These are phyloP conservation scores for Aspergillus fructus DNA, from an alignment of 2,329 filamentous ascomycete genomes.

Conservation along the genomic window DNA sequence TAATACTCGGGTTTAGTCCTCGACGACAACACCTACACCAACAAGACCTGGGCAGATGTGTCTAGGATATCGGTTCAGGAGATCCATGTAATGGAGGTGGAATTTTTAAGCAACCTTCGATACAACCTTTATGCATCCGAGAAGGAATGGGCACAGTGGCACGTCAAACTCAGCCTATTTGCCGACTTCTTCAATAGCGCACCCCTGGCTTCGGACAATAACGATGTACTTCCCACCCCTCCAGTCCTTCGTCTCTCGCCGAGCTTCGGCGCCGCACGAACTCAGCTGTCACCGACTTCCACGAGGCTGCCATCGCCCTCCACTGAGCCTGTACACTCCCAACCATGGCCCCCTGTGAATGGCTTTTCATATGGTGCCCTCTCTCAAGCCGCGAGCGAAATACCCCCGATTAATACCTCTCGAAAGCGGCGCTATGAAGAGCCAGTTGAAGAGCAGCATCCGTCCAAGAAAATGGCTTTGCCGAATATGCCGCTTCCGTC, in stretches of 20 bases:
- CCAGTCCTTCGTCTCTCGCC: constrained; percentile 36
- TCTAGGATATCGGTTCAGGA: constrained; percentile 91
- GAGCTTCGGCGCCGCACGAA: constrained; percentile 33
- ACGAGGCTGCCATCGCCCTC: constrained; percentile 43
- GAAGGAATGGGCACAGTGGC: constrained; percentile 84
- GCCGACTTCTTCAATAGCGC: constrained; percentile 78
- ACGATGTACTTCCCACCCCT: constrained; percentile 28
- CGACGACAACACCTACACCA: constrained; percentile 98
- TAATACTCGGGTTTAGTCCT: constrained; percentile 58
- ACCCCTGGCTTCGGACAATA: constrained; percentile 47
- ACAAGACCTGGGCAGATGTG: constrained; percentile 99
- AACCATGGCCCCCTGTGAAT: constrained; percentile 30
- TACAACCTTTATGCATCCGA: constrained; percentile 88
- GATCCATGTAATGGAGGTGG: constrained; percentile 99
- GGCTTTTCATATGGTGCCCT: constrained; percentile 24
- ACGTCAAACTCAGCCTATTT: constrained; percentile 77
- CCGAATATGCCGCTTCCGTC: constrained; percentile 24
- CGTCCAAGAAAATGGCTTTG: constrained; percentile 51
- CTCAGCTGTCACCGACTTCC: constrained; percentile 26
- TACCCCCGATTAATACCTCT: constrained; percentile 25
- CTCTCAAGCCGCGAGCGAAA: constrained; percentile 24
- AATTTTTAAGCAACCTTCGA: constrained; percentile 97
- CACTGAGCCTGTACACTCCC: constrained; percentile 29
- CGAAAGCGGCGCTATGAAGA: constrained; percentile 63
- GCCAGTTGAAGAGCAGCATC: constrained; percentile 55